Evolutionary conservation across 2,329 filamentous ascomycete genomes (phyloP).

Genomic region (Claviceps arundinis): DNA sequence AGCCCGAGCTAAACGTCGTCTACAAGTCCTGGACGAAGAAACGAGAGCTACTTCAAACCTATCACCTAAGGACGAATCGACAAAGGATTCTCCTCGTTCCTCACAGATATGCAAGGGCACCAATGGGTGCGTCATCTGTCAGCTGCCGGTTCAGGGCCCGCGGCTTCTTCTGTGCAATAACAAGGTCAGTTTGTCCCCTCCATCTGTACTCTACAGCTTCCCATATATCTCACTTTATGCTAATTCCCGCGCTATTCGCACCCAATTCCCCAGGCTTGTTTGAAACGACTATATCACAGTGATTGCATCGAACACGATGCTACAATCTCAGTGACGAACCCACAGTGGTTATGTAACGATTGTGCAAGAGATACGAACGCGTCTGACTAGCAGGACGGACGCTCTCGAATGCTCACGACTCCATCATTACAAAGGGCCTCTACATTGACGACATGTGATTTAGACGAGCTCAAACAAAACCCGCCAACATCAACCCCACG

Average conservation of each 20-base stretch:
- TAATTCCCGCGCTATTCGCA: background rate
- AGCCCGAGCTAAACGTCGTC: conserved; percentile 19
- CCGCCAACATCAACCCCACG: background rate
- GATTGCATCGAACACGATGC: conserved; percentile 28
- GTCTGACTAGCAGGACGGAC: conserved; percentile 13
- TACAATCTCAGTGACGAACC: conserved; percentile 20
- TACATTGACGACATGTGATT: background rate
- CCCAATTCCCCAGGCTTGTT: conserved; percentile 23
- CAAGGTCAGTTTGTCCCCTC: conserved; percentile 23
- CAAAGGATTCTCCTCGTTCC: conserved; percentile 18
- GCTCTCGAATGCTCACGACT: background rate
- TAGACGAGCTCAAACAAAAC: background rate
- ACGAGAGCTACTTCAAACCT: background rate
- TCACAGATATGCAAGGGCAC: conserved; percentile 27
- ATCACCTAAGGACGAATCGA: conserved; percentile 1
- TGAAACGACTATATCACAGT: conserved; percentile 33
- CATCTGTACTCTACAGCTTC: background rate
- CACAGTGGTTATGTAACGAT: conserved; percentile 31
- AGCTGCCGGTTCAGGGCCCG: conserved; percentile 33
- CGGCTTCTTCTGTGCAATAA: conserved; percentile 36
- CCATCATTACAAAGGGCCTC: background rate
- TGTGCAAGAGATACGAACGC: conserved; percentile 17
- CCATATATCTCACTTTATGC: background rate
- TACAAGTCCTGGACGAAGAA: background rate
- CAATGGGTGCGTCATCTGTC: conserved; percentile 35